A percentile compares a stretch with the other conserved stretches of the same genome.
Evolutionary conservation across 345 rosid species (phyloP).

Genomic region (Angophora floribunda): DNA sequence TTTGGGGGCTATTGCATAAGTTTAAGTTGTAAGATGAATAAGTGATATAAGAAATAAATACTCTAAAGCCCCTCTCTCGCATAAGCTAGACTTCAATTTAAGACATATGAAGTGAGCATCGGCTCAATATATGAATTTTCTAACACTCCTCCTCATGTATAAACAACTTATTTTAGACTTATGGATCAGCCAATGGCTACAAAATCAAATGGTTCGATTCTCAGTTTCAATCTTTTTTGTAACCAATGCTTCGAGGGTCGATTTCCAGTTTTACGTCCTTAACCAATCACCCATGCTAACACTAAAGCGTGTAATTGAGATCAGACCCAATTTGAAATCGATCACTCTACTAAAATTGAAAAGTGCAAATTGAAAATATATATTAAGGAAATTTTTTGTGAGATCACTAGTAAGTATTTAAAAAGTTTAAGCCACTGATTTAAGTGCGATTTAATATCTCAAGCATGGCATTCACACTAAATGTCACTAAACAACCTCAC

Average conservation of each 20-base stretch:
- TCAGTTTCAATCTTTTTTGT: too few relatives aligned
- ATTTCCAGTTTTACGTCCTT: too few relatives aligned
- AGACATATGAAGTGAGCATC: not conserved
- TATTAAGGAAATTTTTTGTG: not conserved
- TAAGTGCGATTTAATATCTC: not conserved
- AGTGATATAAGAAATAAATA: too few relatives aligned
- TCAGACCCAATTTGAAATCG: fast-evolving
- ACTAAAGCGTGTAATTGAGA: too few relatives aligned
- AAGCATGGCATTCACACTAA: not conserved
- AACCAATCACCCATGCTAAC: not conserved
- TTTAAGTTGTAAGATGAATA: too few relatives aligned
- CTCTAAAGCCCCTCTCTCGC: too few relatives aligned
- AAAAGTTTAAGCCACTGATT: too few relatives aligned
- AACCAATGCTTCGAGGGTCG: fast-evolving
- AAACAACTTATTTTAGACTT: not conserved
- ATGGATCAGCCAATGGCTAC: not conserved
- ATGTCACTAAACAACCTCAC: not conserved
- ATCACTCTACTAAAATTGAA: not conserved
- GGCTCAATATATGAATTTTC: not conserved
- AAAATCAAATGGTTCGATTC: too few relatives aligned
- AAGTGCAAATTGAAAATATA: not conserved
- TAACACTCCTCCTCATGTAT: not conserved
- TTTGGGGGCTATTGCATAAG: too few relatives aligned
- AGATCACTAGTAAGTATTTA: too few relatives aligned
- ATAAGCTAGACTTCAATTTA: not conserved